Evolutionary conservation across 2,329 filamentous ascomycete species (phyloP).

Genomic region (Eutypella sp.): DNA sequence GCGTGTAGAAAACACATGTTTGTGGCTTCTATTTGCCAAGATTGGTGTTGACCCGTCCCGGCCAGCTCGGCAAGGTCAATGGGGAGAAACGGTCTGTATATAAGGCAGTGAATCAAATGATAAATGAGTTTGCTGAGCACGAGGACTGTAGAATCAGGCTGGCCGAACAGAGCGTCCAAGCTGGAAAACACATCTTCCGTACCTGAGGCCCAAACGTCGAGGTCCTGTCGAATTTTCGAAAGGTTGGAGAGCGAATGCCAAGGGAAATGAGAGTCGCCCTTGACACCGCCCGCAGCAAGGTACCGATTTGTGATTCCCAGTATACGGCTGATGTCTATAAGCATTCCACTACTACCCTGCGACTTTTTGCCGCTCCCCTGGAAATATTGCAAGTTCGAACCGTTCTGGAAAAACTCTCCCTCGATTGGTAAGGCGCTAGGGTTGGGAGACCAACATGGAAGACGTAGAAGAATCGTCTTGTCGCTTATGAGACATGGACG

Average conservation of each 20-base stretch:
- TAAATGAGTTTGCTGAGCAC: constrained; percentile 84
- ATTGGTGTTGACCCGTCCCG: constrained; percentile 77
- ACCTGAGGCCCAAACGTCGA: constrained; percentile 80
- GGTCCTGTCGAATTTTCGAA: constrained; percentile 78
- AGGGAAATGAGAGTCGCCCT: constrained; percentile 84
- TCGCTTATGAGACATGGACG: constrained; percentile 76
- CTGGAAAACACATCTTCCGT: constrained; percentile 76
- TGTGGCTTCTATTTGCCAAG: constrained; percentile 88
- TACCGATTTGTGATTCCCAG: constrained; percentile 81
- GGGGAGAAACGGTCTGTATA: constrained; percentile 82
- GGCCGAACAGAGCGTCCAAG: constrained; percentile 69
- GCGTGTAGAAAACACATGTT: constrained; percentile 83
- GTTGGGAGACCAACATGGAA: constrained; percentile 69
- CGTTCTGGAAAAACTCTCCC: constrained; percentile 75
- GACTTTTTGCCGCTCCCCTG: constrained; percentile 63
- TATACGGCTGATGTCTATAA: constrained; percentile 80
- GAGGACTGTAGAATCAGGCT: constrained; percentile 70
- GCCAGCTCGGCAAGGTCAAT: constrained; percentile 78
- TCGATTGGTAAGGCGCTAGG: constrained; percentile 59
- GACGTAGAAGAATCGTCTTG: constrained; percentile 66
- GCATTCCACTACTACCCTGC: constrained; percentile 72
- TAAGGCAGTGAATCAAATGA: constrained; percentile 79
- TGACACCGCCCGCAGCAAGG: constrained; percentile 77
- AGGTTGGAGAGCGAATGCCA: constrained; percentile 84
- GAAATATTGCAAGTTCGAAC: constrained; percentile 71